phyloP scores from a whole-genome alignment of 768 basidiomycete genomes.

The Suillus lakei region DNA sequence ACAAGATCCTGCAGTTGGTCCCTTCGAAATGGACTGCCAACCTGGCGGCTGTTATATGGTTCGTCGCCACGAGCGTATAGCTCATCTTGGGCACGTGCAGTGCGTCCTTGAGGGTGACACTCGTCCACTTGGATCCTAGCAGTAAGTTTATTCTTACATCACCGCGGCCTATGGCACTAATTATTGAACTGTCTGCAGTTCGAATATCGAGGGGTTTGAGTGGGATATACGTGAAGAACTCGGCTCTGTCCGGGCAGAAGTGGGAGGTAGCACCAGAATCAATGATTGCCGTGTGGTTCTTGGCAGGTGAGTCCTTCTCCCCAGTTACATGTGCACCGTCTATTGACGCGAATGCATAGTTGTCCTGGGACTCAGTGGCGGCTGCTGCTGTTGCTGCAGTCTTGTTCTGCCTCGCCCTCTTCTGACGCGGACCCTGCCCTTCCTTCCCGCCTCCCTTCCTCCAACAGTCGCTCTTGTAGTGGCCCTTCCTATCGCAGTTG shows the following conservation, averaged over 20 bases:
- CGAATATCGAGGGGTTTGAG: neutral
- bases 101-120: neutral
- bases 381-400: neutral
- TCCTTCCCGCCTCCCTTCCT: constrained; percentile 4
- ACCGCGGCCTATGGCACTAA: neutral
- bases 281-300: neutral
- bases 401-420: neutral
- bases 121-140: neutral
- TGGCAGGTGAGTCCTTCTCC: neutral
- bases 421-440: constrained; percentile 8
- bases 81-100: constrained; percentile 2
- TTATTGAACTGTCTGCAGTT: neutral
- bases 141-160: constrained; percentile 3
- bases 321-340: neutral
- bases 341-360: neutral
- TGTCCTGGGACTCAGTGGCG: neutral
- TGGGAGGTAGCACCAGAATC: constrained; percentile 6
- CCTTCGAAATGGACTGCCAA: neutral
- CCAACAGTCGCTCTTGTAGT: constrained; percentile 5
- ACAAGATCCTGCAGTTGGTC: neutral
- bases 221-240: neutral
- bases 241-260: constrained; percentile 1
- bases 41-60: neutral
- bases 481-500: neutral
- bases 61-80: neutral